Percentiles rank a stretch among this genome's conserved stretches.
Conservation (phyloP, 495 filamentous ascomycete species). For the Rhizodiscina lignyota region DNA sequence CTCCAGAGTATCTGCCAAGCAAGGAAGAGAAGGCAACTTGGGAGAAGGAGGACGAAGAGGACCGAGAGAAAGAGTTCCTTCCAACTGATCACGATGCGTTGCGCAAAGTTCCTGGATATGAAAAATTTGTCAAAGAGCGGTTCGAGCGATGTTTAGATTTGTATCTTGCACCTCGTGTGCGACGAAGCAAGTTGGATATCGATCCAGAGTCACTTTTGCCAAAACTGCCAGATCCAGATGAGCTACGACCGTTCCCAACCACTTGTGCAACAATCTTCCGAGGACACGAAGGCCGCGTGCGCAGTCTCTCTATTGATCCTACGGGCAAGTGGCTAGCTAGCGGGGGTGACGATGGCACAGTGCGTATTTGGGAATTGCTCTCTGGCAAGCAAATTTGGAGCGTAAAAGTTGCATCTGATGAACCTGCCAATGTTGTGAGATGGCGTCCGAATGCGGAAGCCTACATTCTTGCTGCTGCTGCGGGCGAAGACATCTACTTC, state of each 20-base stretch:
- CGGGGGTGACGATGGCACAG: slow-evolving; percentile 87
- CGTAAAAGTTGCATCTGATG: slow-evolving; percentile 58
- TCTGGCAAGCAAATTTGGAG: slow-evolving; percentile 83
- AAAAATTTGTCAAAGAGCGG: slow-evolving; percentile 77
- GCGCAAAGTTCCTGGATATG: slow-evolving; percentile 85
- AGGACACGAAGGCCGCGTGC: slow-evolving; percentile 79
- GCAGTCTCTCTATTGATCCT: slow-evolving; percentile 65
- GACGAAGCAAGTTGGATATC: slow-evolving; percentile 89
- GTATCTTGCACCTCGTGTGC: slow-evolving; percentile 81
- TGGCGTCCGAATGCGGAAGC: slow-evolving; percentile 80
- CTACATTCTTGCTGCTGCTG: slow-evolving; percentile 64
- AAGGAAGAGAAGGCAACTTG: slow-evolving; percentile 72
- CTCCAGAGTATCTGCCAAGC: slow-evolving; percentile 81
- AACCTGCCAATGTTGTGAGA: slow-evolving; percentile 70
- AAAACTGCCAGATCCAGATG: slow-evolving; percentile 86
- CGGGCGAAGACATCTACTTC: slow-evolving; percentile 72
- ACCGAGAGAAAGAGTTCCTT: slow-evolving; percentile 77
- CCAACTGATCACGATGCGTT: slow-evolving; percentile 67
- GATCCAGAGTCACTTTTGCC: slow-evolving; percentile 87
- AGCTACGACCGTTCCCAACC: slow-evolving; percentile 86
- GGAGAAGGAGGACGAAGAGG: slow-evolving; percentile 78
- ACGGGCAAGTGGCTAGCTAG: slow-evolving; percentile 66
- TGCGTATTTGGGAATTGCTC: slow-evolving; percentile 76
- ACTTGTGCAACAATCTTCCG: slow-evolving; percentile 66
- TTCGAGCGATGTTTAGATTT: slow-evolving; percentile 93